A percentile compares a stretch with the other conserved stretches of the same genome.
These are phyloP conservation scores for Ramicandelaber brevisporus DNA, from an alignment of 192 early-diverging fungal species.

Conservation along the genomic window DNA sequence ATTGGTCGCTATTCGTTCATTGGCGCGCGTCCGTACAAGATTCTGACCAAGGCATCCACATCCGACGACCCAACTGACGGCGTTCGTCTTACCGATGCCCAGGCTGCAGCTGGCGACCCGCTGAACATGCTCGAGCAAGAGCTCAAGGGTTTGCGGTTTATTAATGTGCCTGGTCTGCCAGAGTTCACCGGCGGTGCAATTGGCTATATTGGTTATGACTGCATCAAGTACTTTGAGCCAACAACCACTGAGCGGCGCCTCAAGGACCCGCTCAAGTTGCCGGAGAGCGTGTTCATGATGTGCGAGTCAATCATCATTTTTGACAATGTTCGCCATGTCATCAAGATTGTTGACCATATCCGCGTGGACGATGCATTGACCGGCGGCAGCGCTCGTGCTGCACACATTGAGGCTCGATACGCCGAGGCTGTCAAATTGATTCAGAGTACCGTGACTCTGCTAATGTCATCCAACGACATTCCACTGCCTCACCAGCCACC, in stretches of 20 bases:
- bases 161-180: constrained; percentile 59
- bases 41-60: constrained; percentile 48
- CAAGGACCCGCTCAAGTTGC: constrained; percentile 64
- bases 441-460: constrained; percentile 27
- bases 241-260: constrained; percentile 52
- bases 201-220: constrained; percentile 94
- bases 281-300: constrained; percentile 82
- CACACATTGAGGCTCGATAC: no score
- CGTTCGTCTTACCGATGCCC: no score
- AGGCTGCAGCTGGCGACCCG: constrained; percentile 60
- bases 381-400: constrained; percentile 19
- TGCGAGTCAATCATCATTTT: constrained; percentile 91
- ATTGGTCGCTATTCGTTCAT: constrained; percentile 93
- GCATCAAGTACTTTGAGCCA: constrained; percentile 94
- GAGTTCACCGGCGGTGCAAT: constrained; percentile 62
- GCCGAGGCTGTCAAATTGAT: constrained; percentile 42
- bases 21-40: constrained; percentile 73
- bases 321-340: constrained; percentile 75
- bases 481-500: constrained; percentile 60
- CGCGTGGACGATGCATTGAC: constrained; percentile 30
- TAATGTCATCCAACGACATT: constrained; percentile 38
- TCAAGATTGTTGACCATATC: constrained; percentile 82
- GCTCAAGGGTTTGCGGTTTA: constrained; percentile 45
- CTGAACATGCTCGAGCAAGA: constrained; percentile 65
- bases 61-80: no score